phyloP scores from a whole-genome alignment of 768 basidiomycete genomes.

The Clitopilus passeckerianus region DNA sequence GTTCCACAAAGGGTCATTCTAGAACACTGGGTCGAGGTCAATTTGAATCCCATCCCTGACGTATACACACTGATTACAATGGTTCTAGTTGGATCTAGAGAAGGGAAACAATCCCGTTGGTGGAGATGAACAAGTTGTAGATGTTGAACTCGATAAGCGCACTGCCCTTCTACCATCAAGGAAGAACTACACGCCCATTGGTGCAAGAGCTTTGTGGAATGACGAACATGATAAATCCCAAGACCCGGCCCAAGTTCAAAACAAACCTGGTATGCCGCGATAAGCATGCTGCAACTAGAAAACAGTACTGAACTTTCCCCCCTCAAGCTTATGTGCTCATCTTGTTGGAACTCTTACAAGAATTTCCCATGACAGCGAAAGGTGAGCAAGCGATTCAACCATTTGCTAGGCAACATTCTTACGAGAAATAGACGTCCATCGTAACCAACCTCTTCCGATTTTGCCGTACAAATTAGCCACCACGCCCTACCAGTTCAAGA shows the following conservation, averaged over 20 bases:
- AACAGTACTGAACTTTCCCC: slow-evolving; percentile 3
- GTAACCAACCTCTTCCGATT: slow-evolving; percentile 12
- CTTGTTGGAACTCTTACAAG: slow-evolving; percentile 24
- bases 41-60: slow-evolving; percentile 8
- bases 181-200: slow-evolving; percentile 24
- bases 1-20: slow-evolving; percentile 31
- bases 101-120: slow-evolving; percentile 23
- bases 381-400: slow-evolving; percentile 26
- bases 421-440: slow-evolving; percentile 19
- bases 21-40: slow-evolving; percentile 54
- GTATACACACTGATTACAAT: not conserved
- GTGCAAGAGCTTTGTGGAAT: slow-evolving; percentile 35
- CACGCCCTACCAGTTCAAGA: slow-evolving; percentile 26
- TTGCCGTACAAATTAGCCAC: slow-evolving; percentile 37
- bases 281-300: slow-evolving; percentile 2
- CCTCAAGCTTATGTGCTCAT: slow-evolving; percentile 19
- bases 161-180: slow-evolving; percentile 33
- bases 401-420: slow-evolving; percentile 33
- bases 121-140: slow-evolving; percentile 49
- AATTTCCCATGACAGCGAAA: slow-evolving; percentile 39
- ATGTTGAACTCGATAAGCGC: slow-evolving; percentile 44
- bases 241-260: not conserved
- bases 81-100: slow-evolving; percentile 40
- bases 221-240: not conserved
- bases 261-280: not conserved